These are phyloP conservation scores for Verticillium dahliae DNA, from an alignment of 2,329 filamentous ascomycete species.

Conservation along the genomic window DNA sequence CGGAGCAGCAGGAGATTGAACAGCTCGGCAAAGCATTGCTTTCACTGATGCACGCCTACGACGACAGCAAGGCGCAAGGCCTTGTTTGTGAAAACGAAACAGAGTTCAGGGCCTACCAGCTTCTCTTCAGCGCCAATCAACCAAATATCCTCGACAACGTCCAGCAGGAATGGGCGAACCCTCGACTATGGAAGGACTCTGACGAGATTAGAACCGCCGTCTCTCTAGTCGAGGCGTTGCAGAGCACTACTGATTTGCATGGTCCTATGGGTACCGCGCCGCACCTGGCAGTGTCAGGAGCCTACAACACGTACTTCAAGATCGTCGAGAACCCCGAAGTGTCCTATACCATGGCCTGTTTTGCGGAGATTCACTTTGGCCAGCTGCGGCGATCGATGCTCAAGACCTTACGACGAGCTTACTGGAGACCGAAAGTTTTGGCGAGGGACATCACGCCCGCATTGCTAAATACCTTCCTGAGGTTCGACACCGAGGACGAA, in stretches of 20 bases:
- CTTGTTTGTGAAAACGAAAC: conserved; percentile 55
- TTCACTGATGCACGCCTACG: conserved; percentile 60
- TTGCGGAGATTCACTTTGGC: conserved; percentile 62
- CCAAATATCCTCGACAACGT: conserved; percentile 46
- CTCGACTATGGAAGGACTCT: conserved; percentile 45
- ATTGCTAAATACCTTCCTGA: conserved; percentile 49
- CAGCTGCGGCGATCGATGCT: conserved; percentile 53
- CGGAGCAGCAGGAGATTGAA: conserved; percentile 61
- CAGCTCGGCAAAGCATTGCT: conserved; percentile 60
- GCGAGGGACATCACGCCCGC: conserved; percentile 54
- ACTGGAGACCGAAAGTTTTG: conserved; percentile 48
- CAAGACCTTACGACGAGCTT: conserved; percentile 45
- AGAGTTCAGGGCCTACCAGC: conserved; percentile 60
- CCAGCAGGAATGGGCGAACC: conserved; percentile 48
- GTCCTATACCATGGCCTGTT: conserved; percentile 64
- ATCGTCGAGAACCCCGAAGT: conserved; percentile 50
- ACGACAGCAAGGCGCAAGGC: conserved; percentile 54
- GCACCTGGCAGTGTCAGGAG: conserved; percentile 40
- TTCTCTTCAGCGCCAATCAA: conserved; percentile 55
- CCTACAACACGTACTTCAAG: conserved; percentile 50
- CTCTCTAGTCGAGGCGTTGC: conserved; percentile 52
- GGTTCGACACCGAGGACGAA: conserved; percentile 62
- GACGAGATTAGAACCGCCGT: conserved; percentile 56
- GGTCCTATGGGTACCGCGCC: conserved; percentile 48
- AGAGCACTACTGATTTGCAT: conserved; percentile 50